Base-by-base conservation (phyloP, 2,329 filamentous ascomycete species). In the Nemania sp. region DNA sequence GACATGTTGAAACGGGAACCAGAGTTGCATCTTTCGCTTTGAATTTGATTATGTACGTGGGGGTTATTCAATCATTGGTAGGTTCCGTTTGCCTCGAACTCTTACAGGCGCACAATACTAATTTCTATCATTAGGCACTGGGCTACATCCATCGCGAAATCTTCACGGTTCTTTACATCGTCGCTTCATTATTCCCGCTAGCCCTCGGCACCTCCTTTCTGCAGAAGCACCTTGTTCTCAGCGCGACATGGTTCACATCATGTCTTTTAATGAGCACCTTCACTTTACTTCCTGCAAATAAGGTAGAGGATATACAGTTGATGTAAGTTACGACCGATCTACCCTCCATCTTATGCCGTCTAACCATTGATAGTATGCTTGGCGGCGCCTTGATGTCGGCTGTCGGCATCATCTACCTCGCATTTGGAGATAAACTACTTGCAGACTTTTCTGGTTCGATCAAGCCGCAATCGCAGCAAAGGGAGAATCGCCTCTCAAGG, bases 131-230 rank as follows among this genome's bases (percentile, higher is more conserved):
- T 18, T 57, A 95, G 91, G 92, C 95, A 20, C 81, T 96, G 77
- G 93, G 92, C 52, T 99, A 99, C 74, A 96, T 96, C 58, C 84
- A 94, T 68, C 88, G 95, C 42, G 90, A 97, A 71, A 87, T 98
- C 21, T 89, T 96, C 68, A 97, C 94, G 0, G 78, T 86, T 0
- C 85, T 94, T 57, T 99, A 93, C 71, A 70, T 93, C 25, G 67
- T 93, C 3, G 92, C 86, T 3, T 85, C 88, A 1, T 80, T 90
- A 45, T 99, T 93, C 90, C 95, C 95, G 0, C 67, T 83, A 0
- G 80, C 87, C 0, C 90, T 95, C 67, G 94, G 95, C 0, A 70
- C 83, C 25, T 80, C 81, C 0, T 98, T 99, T 69, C 66, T 97
- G 9, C 81, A 78, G 54, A 77, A 83, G 25, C 89, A 98, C 71